phyloP scores from a whole-genome alignment of 306 rosid genomes.

The Quercus alba region DNA sequence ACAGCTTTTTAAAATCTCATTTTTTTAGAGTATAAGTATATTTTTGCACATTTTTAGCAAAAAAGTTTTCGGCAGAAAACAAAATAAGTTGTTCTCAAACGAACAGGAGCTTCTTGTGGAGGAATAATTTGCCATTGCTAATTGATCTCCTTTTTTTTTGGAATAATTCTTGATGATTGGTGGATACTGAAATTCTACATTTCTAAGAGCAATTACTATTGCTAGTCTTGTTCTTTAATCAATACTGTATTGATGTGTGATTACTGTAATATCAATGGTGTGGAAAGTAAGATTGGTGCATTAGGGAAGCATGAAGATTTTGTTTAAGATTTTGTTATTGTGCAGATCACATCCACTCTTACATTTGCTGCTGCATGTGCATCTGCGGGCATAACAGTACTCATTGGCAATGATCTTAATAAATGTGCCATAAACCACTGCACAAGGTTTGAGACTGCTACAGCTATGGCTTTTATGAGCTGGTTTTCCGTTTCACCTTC shows the following conservation, averaged over 20 bases:
- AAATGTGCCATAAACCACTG: slow-evolving; percentile 32
- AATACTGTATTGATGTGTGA: neutral
- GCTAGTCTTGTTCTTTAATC: neutral
- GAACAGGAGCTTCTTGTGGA: neutral
- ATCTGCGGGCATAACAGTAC: slow-evolving; percentile 46
- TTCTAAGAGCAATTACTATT: too few relatives aligned
- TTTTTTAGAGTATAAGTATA: too few relatives aligned
- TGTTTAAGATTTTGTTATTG: neutral
- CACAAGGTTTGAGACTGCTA: slow-evolving; percentile 35
- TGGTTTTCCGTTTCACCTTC: slow-evolving; percentile 48
- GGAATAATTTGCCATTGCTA: too few relatives aligned
- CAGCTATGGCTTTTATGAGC: slow-evolving; percentile 46
- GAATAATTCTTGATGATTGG: too few relatives aligned
- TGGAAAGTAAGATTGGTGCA: neutral
- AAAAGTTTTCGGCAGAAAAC: neutral
- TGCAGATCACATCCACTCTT: slow-evolving; percentile 40
- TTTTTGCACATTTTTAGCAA: too few relatives aligned
- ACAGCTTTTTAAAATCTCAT: too few relatives aligned
- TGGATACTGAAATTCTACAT: too few relatives aligned
- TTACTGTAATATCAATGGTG: neutral
- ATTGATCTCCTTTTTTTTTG: too few relatives aligned
- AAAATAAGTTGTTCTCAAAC: too few relatives aligned
- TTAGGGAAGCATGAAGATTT: neutral
- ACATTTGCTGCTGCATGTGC: slow-evolving; percentile 46
- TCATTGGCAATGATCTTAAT: slow-evolving; percentile 34